These are phyloP conservation scores for Anethum foeniculum DNA, from an alignment of 140 eudicot genomes.

Conservation along the genomic window DNA sequence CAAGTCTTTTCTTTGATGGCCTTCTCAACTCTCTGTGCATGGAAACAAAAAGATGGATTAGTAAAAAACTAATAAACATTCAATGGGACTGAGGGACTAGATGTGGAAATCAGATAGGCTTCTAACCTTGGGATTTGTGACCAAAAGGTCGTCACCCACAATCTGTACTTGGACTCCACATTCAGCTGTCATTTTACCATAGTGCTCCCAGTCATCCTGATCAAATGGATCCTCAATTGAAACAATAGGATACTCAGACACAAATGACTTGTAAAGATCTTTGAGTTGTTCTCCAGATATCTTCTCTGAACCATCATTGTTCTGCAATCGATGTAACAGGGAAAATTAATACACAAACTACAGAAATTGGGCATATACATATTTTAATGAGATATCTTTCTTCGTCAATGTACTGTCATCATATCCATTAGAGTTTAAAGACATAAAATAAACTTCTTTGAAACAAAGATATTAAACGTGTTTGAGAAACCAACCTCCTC, in stretches of 20 bases:
- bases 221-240: slow-evolving; percentile 98
- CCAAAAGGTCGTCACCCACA: slow-evolving; percentile 95
- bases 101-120: neutral
- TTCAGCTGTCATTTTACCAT: slow-evolving; percentile 64
- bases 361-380: neutral
- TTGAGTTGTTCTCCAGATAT: slow-evolving; percentile 80
- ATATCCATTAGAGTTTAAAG: neutral
- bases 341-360: neutral
- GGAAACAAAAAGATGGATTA: slow-evolving; percentile 1
- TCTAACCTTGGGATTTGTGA: slow-evolving; percentile 93
- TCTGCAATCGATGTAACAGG: slow-evolving; percentile 33
- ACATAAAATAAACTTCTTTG: neutral
- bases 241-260: slow-evolving; percentile 74
- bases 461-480: neutral
- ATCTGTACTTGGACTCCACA: slow-evolving; percentile 78
- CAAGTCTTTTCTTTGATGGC: slow-evolving; percentile 77
- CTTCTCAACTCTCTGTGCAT: slow-evolving; percentile 80
- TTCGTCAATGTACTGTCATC: neutral
- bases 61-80: neutral
- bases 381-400: neutral
- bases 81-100: neutral
- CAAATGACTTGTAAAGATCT: slow-evolving; percentile 86
- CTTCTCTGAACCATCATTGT: slow-evolving; percentile 71
- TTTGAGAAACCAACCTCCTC: slow-evolving; percentile 54
- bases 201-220: slow-evolving; percentile 97